phyloP scores from a whole-genome alignment of 1,284 basidiomycete species.

The Megacollybia platyphylla region DNA sequence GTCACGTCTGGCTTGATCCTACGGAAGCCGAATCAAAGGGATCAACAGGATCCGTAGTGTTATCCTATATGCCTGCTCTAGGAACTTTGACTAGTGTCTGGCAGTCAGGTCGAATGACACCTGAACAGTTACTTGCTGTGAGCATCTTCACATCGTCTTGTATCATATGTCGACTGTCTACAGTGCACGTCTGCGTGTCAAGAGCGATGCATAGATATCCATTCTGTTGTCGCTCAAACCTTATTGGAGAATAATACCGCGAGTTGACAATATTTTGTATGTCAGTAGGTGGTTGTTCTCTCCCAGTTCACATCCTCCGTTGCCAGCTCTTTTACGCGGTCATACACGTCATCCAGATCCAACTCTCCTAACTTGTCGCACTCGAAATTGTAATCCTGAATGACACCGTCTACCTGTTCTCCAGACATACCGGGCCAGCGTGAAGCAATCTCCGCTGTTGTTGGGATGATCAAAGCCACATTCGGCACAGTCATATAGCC shows the following conservation, averaged over 20 bases:
- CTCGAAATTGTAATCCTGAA: conserved; percentile 47
- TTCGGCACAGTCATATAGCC: conserved; percentile 41
- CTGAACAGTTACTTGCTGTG: conserved; percentile 40
- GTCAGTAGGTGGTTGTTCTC: background rate
- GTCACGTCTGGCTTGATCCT: conserved; percentile 68
- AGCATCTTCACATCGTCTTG: conserved; percentile 12
- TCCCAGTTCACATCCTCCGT: conserved; percentile 27
- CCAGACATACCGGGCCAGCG: conserved; percentile 58
- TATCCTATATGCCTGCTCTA: conserved; percentile 86
- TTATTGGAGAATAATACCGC: conserved; percentile 29
- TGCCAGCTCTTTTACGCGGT: conserved; percentile 48
- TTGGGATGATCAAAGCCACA: conserved; percentile 41
- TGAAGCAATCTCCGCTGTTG: conserved; percentile 42
- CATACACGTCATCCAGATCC: conserved; percentile 45
- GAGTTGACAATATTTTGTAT: background rate
- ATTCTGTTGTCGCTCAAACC: conserved; percentile 60
- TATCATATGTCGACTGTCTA: conserved; percentile 1
- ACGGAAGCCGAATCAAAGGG: conserved; percentile 49
- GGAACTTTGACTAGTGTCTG: conserved; percentile 74
- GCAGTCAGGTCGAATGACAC: conserved; percentile 58
- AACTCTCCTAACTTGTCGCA: conserved; percentile 40
- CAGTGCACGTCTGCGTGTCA: conserved; percentile 61
- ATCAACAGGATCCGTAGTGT: conserved; percentile 51
- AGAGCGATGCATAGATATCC: conserved; percentile 59
- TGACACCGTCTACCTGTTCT: conserved; percentile 46